These are phyloP conservation scores for Russula earlei DNA, from an alignment of 768 basidiomycete species.

Conservation along the genomic window DNA sequence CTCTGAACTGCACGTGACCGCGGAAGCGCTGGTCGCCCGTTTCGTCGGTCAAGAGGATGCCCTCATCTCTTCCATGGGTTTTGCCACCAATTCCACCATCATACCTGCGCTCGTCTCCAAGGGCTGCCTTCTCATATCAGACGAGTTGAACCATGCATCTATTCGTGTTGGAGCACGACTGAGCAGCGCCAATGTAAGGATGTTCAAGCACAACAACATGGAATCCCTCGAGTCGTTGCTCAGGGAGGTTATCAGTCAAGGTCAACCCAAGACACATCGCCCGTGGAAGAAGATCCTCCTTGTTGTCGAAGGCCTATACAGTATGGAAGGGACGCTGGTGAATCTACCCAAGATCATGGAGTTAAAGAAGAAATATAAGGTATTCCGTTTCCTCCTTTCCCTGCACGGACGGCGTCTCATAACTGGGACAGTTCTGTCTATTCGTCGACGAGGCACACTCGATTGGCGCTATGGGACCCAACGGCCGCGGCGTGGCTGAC, in stretches of 20 bases:
- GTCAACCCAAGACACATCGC: constrained; percentile 94
- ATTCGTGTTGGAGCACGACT: constrained; percentile 89
- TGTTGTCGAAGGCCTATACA: constrained; percentile 92
- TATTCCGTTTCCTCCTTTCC: constrained; percentile 26
- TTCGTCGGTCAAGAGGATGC: constrained; percentile 90
- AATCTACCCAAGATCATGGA: constrained; percentile 76
- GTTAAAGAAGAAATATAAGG: constrained; percentile 93
- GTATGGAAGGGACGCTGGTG: constrained; percentile 96
- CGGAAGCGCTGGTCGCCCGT: constrained; percentile 80
- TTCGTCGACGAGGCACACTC: constrained; percentile 98
- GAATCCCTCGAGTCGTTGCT: constrained; percentile 66
- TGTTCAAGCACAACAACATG: constrained; percentile 99
- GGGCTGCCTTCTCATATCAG: constrained; percentile 91
- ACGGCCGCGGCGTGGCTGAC: constrained; percentile 90
- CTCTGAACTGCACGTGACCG: constrained; percentile 68
- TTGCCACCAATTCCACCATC: constrained; percentile 88
- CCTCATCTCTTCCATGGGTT: constrained; percentile 91
- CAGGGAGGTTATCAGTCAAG: constrained; percentile 89
- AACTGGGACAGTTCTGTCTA: constrained; percentile 68
- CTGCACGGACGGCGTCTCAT: neutral
- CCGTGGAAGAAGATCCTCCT: constrained; percentile 98
- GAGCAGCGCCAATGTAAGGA: constrained; percentile 79
- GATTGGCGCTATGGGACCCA: constrained; percentile 88
- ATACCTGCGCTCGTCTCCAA: constrained; percentile 87
- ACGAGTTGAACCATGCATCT: constrained; percentile 93